A percentile compares a stretch with the other conserved stretches of the same genome.
These are phyloP conservation scores for Clonostachys solani DNA, from an alignment of 2,329 filamentous ascomycete genomes.

Conservation along the genomic window DNA sequence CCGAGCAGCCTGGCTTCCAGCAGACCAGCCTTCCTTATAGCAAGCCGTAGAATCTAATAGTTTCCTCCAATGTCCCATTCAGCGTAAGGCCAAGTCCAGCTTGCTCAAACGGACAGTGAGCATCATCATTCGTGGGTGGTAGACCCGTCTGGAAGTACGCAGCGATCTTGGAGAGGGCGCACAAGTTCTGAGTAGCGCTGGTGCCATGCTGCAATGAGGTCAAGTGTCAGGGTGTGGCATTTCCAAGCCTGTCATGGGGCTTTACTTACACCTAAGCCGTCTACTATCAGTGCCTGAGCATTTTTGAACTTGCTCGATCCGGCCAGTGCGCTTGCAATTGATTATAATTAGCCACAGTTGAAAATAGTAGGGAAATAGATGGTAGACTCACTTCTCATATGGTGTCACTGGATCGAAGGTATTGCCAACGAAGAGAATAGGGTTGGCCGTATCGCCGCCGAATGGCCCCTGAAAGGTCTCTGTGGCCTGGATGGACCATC, in stretches of 20 bases:
- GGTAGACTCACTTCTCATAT: background rate
- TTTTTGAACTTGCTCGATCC: background rate
- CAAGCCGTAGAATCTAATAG: background rate
- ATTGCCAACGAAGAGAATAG: background rate
- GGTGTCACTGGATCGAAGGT: background rate
- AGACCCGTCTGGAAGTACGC: background rate
- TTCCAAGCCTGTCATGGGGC: background rate
- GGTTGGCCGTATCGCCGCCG: background rate
- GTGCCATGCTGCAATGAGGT: background rate
- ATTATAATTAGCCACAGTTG: background rate
- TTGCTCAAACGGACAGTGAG: background rate
- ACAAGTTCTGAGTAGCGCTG: background rate
- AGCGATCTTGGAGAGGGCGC: background rate
- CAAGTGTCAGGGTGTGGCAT: too few relatives aligned
- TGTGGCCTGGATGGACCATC: background rate
- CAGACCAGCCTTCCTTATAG: too few relatives aligned
- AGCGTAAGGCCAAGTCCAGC: background rate
- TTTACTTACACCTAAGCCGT: background rate
- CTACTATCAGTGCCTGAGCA: background rate
- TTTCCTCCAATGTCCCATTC: background rate
- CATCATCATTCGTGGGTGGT: background rate
- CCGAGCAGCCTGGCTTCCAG: too few relatives aligned
- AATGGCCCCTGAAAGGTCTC: background rate
- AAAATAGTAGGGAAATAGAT: background rate
- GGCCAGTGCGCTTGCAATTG: background rate